Evolutionary conservation across 257 asterid genomes (phyloP), one percentile per base, ranked within the genome.

Genomic region (Scutellaria barbata): DNA sequence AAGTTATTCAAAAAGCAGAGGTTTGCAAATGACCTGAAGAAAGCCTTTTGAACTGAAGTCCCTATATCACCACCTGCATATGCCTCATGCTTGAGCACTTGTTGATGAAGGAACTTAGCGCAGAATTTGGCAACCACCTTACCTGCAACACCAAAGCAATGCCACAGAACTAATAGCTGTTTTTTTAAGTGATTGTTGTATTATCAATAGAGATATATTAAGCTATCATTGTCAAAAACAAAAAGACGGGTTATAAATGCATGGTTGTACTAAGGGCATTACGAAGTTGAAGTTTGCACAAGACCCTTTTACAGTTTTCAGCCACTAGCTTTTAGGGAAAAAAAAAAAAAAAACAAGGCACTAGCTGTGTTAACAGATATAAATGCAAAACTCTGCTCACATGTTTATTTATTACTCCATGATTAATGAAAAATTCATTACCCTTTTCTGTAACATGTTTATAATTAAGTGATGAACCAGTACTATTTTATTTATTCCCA

Each of bases 111-210:
- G 80, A 74, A 91, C 86, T 94, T 94, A 41, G 97, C 98, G 79
- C 96, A 94, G 83, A 94, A 94, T 80, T 94, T 94, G 79, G 99
- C 95, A 25, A 94, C 99, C 64, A 91, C 99, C 82, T 91, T 94
- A 56, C 99, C 97, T 94, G 90, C 63, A 80, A 79, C 45, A 50
- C 33, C 56, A 56, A 42, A 71, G 54, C 41, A 75, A 41, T 48
- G 18, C 55, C 71, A 50, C 22, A 53, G 73, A 77, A 67, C 53
- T 60, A 64, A 74, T 17, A 63, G 43, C 62, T 63, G 39, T 43
- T 63, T 18, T 63, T 18, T 41, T 60, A 10, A 60, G 33, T 59
- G 45, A 53, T 52, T 57, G 22, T 47, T 55, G 30, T 16, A 59
- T 41, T 59, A 42, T 37, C n/a, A 20, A 60, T 14, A 37, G 8